Conservation (phyloP, 768 basidiomycete species). For the Tylopilus intermedius region DNA sequence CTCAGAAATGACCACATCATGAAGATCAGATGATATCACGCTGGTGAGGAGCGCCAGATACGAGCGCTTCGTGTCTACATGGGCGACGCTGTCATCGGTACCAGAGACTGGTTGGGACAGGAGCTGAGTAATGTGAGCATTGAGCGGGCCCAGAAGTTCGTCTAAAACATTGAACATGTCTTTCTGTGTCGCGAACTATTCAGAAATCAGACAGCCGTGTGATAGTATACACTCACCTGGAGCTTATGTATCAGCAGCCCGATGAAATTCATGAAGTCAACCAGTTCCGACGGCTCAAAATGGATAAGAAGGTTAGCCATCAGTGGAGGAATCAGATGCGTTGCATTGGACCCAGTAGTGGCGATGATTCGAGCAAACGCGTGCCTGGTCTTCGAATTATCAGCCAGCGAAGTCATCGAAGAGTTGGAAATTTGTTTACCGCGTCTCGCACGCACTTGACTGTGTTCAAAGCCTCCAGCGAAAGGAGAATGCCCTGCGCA, state of each 20-base stretch:
- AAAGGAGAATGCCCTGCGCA: constrained; percentile 82
- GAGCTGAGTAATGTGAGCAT: constrained; percentile 71
- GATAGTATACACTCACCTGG: constrained; percentile 48
- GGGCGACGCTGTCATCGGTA: constrained; percentile 80
- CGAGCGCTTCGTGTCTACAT: constrained; percentile 79
- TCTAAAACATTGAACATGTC: constrained; percentile 88
- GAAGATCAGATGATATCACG: constrained; percentile 76
- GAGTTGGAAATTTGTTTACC: constrained; percentile 42
- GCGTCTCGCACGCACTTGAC: constrained; percentile 89
- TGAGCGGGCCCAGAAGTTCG: constrained; percentile 83
- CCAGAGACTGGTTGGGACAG: constrained; percentile 78
- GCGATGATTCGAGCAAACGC: constrained; percentile 92
- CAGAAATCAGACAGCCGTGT: background rate
- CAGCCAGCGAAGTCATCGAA: constrained; percentile 1
- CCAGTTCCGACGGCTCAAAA: constrained; percentile 87
- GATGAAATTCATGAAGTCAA: constrained; percentile 95
- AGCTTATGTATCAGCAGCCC: constrained; percentile 86
- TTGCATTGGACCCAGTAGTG: constrained; percentile 80
- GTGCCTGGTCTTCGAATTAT: constrained; percentile 66
- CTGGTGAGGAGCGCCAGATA: constrained; percentile 80
- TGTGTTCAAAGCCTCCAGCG: constrained; percentile 81
- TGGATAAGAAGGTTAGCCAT: constrained; percentile 89
- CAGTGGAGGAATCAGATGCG: constrained; percentile 80
- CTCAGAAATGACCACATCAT: constrained; percentile 81
- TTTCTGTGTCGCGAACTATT: constrained; percentile 40